phyloP scores from a whole-genome alignment of 164 flowering plant genomes.

The grape (Vitis vinifera) region DNA sequence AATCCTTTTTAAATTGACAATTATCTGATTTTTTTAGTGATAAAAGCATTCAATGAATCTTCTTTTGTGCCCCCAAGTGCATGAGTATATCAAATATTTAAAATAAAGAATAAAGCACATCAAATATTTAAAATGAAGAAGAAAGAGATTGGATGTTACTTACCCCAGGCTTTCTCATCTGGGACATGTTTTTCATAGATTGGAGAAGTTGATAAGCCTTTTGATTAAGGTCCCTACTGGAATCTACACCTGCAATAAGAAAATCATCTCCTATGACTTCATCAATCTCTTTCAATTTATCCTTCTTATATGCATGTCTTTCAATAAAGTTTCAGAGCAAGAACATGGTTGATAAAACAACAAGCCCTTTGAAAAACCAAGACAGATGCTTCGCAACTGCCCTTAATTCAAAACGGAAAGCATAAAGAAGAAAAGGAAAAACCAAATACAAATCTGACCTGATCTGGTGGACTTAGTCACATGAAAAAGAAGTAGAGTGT shows the following conservation, averaged over 20 bases:
- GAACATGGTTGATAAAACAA: too few relatives aligned
- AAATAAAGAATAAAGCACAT: not conserved
- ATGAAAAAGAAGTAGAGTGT: constrained; percentile 33
- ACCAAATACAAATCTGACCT: constrained; percentile 14
- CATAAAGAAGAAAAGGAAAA: not conserved
- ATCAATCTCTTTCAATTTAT: too few relatives aligned
- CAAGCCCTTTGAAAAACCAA: too few relatives aligned
- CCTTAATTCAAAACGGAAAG: not conserved
- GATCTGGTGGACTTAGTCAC: constrained; percentile 14
- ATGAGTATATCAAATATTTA: not conserved
- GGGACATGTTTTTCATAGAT: constrained; percentile 32
- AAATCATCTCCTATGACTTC: not conserved
- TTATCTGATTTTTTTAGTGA: too few relatives aligned
- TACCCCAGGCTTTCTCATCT: constrained; percentile 38
- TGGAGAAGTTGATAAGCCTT: constrained; percentile 29
- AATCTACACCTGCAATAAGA: constrained; percentile 9
- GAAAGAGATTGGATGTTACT: constrained; percentile 10
- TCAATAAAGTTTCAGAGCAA: too few relatives aligned
- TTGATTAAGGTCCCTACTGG: constrained; percentile 8
- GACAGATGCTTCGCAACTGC: not conserved
- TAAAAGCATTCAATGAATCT: too few relatives aligned
- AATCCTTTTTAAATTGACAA: too few relatives aligned
- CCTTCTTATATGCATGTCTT: too few relatives aligned
- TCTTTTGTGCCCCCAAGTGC: too few relatives aligned
- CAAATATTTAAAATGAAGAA: not conserved